Conservation (phyloP, 2,329 filamentous ascomycete genomes). For the Penicillium frequentans region DNA sequence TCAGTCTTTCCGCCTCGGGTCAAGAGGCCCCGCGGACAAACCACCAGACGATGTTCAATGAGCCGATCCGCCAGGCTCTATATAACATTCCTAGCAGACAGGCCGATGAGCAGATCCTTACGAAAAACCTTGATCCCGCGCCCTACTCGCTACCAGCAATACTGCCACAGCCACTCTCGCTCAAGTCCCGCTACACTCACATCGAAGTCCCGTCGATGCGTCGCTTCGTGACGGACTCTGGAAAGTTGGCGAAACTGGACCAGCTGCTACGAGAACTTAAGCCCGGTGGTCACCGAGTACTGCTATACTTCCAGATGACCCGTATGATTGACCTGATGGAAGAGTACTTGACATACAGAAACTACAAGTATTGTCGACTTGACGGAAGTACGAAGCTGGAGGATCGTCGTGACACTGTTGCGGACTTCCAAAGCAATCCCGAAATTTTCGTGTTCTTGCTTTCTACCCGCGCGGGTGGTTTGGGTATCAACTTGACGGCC, state of each 20-base stretch:
- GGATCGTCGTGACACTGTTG: slow-evolving; percentile 91
- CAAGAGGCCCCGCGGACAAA: slow-evolving; percentile 63
- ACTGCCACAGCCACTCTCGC: slow-evolving; percentile 75
- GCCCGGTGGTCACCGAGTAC: slow-evolving; percentile 85
- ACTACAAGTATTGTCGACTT: slow-evolving; percentile 97
- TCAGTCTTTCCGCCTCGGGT: slow-evolving; percentile 75
- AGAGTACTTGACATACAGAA: slow-evolving; percentile 96
- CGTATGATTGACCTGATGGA: slow-evolving; percentile 99
- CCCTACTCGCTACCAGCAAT: slow-evolving; percentile 63
- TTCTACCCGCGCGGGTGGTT: slow-evolving; percentile 92
- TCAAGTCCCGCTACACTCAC: slow-evolving; percentile 82
- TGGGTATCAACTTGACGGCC: slow-evolving; percentile 95
- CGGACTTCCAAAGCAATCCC: slow-evolving; percentile 90
- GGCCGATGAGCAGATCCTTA: slow-evolving; percentile 73
- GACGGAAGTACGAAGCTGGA: slow-evolving; percentile 97
- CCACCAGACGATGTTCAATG: slow-evolving; percentile 75
- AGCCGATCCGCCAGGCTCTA: slow-evolving; percentile 69
- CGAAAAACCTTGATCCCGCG: slow-evolving; percentile 64
- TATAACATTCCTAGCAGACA: slow-evolving; percentile 62
- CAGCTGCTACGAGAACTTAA: slow-evolving; percentile 85
- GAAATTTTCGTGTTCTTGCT: slow-evolving; percentile 97
- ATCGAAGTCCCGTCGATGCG: slow-evolving; percentile 95
- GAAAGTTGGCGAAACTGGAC: slow-evolving; percentile 91
- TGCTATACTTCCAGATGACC: slow-evolving; percentile 99
- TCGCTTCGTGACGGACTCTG: slow-evolving; percentile 95